Evolutionary conservation across 2,329 filamentous ascomycete genomes (phyloP), one percentile per base, ranked within the genome.

Genomic region (Xylariaceae sp.): DNA sequence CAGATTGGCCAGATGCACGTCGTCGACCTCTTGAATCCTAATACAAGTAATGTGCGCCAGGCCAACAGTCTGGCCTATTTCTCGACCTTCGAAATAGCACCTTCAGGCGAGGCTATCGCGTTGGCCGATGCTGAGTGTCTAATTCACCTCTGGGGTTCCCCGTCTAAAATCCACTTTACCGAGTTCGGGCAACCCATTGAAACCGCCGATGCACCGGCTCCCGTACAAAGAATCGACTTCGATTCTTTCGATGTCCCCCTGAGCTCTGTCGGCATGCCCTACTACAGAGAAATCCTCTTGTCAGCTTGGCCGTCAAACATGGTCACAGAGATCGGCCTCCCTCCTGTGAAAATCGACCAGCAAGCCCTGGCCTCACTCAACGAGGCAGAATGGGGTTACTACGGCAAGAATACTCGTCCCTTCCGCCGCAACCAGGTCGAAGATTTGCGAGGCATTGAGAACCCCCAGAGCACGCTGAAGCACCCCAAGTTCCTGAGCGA

Each of bases 401-500:
- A 88, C 68, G 90, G 90, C 0, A 86, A 86, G 18, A 94, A 95
- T 68, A 85, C 88, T 1, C 83, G 86, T 18, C 88, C 87, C 51
- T 77, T 84, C 6, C 84, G 84, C 23, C 85, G 94, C 57, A 94
- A 99, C 68, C 92, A 97, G 71, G 82, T 88, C 1, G 89, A 94
- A 68, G 86, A 90, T 67, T 92, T 88, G 8, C 85, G 90, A 34
- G 80, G 82, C 48, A 71, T 80, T 42, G 82, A 87, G 56, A 86
- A 84, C 53, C 75, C 79, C 0, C 80, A 83, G 47, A 82, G 85
- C 49, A 81, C 87, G 66, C 86, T 84, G 66, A 86, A 83, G 67
- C 87, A 90, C 0, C 94, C 94, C 2, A 97, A 93, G 68, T 97
- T 99, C 70, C 76, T 99, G 57, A 97, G 94, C 72, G 93, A 99